Evolutionary conservation across 129 eudicot species (phyloP).

Genomic region (Kitagawia praeruptora): DNA sequence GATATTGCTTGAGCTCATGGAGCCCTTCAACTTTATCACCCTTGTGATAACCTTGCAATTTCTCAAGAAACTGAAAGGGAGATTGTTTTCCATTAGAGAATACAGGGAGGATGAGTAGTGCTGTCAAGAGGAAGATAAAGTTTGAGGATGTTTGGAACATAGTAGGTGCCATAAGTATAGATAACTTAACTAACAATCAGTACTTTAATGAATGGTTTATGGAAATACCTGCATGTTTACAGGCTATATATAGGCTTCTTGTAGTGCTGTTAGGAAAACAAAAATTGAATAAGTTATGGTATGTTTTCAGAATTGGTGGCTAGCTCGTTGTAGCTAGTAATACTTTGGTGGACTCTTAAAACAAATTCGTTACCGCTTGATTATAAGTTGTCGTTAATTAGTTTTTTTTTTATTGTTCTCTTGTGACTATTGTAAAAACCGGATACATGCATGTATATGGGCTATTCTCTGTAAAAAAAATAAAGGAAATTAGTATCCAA

Average conservation of each 20-base stretch:
- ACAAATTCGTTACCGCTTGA: not conserved
- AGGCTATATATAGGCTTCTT: not conserved
- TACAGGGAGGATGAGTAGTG: not conserved
- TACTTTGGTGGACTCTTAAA: no score
- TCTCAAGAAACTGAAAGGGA: conserved; percentile 18
- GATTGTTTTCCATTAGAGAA: conserved; percentile 1
- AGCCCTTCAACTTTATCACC: conserved; percentile 14
- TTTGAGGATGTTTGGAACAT: not conserved
- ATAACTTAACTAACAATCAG: not conserved
- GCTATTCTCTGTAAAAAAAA: no score
- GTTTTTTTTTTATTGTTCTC: no score
- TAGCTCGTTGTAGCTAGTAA: not conserved
- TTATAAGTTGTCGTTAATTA: no score
- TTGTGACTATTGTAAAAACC: no score
- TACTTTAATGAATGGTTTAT: not conserved
- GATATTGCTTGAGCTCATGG: conserved; percentile 19
- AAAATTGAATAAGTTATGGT: not conserved
- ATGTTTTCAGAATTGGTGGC: conserved; percentile 4
- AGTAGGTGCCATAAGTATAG: not conserved
- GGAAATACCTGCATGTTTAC: not conserved
- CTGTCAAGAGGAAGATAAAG: not conserved
- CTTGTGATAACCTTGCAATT: conserved; percentile 19
- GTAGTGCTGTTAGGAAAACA: not conserved
- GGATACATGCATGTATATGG: no score
- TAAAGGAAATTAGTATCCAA: no score